Conservation (phyloP, 768 basidiomycete genomes). For the Suillus plorans region DNA sequence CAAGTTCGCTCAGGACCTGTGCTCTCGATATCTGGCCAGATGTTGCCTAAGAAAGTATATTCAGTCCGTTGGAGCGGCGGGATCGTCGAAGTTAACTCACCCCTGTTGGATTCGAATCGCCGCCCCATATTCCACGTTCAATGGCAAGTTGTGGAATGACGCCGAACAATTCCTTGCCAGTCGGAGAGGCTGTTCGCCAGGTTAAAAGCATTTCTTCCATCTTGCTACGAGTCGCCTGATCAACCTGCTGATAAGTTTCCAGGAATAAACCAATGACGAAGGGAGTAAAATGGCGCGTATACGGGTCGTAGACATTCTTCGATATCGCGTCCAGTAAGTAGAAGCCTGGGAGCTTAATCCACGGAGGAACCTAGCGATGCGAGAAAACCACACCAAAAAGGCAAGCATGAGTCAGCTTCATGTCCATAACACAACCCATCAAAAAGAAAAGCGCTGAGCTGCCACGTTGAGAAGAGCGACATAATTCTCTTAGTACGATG, state of each 20-base stretch:
- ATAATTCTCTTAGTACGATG: constrained; percentile 39
- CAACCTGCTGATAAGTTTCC: constrained; percentile 85
- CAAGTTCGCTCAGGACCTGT: constrained; percentile 81
- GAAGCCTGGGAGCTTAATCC: constrained; percentile 90
- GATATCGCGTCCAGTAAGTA: constrained; percentile 96
- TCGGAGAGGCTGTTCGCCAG: constrained; percentile 87
- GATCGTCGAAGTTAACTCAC: constrained; percentile 33
- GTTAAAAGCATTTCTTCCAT: constrained; percentile 98
- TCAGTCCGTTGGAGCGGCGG: constrained; percentile 6
- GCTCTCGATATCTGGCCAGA: constrained; percentile 61
- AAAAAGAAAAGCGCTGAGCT: constrained; percentile 35
- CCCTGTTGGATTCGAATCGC: constrained; percentile 40
- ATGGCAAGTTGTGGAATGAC: constrained; percentile 75
- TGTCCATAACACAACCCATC: constrained; percentile 18
- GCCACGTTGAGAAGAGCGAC: constrained; percentile 22
- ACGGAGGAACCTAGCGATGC: constrained; percentile 71
- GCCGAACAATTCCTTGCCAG: constrained; percentile 83
- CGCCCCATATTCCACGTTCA: constrained; percentile 82
- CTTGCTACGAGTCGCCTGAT: constrained; percentile 81
- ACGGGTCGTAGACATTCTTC: constrained; percentile 94
- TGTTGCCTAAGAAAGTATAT: constrained; percentile 29
- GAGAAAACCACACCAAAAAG: constrained; percentile 20
- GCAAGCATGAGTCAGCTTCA: constrained; percentile 69
- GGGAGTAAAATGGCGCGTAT: constrained; percentile 80
- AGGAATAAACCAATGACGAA: constrained; percentile 85